Conservation (phyloP, 2,329 filamentous ascomycete genomes). For the Colletotrichum somersetense region DNA sequence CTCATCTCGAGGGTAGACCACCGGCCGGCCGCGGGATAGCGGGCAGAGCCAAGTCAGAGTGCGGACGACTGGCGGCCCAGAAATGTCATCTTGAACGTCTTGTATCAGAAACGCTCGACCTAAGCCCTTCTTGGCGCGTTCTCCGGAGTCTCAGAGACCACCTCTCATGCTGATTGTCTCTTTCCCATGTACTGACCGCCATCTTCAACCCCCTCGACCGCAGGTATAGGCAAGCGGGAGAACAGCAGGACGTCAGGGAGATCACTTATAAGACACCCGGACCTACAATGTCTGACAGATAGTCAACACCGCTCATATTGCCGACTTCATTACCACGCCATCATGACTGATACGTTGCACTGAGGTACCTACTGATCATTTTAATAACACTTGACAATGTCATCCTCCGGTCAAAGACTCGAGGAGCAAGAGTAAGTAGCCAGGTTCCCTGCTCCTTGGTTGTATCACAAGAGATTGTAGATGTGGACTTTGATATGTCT, state of each 20-base stretch:
- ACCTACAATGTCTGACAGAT: not conserved
- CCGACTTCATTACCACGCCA: not conserved
- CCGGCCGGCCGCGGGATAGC: constrained; percentile 8
- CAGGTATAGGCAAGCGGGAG: not conserved
- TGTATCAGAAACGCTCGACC: not conserved
- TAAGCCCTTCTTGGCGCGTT: not conserved
- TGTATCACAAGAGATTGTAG: not conserved
- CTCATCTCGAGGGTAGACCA: constrained; percentile 12
- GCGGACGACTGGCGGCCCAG: constrained; percentile 33
- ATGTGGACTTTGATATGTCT: no score
- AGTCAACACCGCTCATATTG: not conserved
- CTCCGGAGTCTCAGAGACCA: not conserved
- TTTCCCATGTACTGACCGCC: not conserved
- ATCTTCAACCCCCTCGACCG: not conserved
- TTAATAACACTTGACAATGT: not conserved
- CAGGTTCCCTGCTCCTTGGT: no score
- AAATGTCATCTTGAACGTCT: not conserved
- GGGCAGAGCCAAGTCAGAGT: constrained; percentile 3
- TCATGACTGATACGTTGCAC: not conserved
- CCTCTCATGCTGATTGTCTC: not conserved
- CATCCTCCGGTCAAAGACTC: not conserved
- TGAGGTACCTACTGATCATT: not conserved
- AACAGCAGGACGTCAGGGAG: not conserved
- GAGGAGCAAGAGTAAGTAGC: not conserved
- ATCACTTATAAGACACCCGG: constrained; percentile 13